phyloP scores from a whole-genome alignment of 2,329 filamentous ascomycete species.

The Fusarium armeniacum region DNA sequence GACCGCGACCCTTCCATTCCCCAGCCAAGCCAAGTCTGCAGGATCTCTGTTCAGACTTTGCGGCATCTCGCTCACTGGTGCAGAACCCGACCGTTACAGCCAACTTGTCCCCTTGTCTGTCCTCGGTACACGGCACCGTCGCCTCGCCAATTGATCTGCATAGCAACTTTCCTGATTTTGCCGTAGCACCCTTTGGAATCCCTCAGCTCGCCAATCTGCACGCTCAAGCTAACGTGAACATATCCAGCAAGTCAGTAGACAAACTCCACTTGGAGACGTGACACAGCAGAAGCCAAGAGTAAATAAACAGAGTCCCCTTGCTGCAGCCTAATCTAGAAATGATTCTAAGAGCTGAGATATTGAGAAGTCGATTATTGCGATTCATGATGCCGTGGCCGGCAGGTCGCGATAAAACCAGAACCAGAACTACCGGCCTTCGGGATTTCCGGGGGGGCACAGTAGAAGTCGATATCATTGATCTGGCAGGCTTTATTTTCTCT shows the following conservation, averaged over 20 bases:
- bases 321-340: background rate
- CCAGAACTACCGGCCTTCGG: background rate
- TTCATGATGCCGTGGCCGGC: background rate
- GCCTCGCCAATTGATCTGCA: conserved; percentile 31
- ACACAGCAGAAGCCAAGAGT: background rate
- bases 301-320: conserved; percentile 1
- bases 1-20: background rate
- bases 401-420: background rate
- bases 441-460: background rate
- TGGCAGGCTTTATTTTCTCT: background rate
- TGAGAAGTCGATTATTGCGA: background rate
- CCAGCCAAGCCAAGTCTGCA: conserved; percentile 23
- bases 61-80: conserved; percentile 3
- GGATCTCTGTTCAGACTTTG: conserved; percentile 22
- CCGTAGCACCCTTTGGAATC: background rate
- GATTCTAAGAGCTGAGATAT: background rate
- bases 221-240: background rate
- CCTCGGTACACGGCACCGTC: conserved; percentile 10
- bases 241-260: background rate
- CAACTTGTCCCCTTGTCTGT: background rate
- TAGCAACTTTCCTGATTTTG: conserved; percentile 7
- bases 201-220: conserved; percentile 42
- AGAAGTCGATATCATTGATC: background rate
- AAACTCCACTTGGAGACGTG: conserved; percentile 6
- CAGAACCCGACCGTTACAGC: background rate